phyloP scores from a whole-genome alignment of 768 basidiomycete species.

The Phaeotremella skinneri region DNA sequence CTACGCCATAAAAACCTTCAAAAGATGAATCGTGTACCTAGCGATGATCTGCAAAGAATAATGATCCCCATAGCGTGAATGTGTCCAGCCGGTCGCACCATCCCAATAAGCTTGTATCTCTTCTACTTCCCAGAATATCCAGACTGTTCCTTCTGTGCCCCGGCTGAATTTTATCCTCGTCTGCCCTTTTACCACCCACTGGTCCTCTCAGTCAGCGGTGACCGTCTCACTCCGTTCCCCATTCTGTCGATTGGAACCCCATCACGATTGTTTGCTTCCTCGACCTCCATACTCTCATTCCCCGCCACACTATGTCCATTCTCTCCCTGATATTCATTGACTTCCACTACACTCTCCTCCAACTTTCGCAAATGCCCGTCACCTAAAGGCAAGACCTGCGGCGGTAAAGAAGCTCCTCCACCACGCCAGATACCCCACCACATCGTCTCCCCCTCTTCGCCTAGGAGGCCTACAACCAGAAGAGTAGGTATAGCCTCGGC shows the following conservation, averaged over 20 bases:
- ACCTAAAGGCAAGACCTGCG: slow-evolving; percentile 21
- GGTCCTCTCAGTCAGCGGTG: too few species aligned
- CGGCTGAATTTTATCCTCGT: too few species aligned
- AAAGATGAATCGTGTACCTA: too few species aligned
- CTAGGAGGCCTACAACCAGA: slow-evolving; percentile 39
- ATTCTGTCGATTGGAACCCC: not conserved
- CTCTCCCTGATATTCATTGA: not conserved
- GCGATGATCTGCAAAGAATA: too few species aligned
- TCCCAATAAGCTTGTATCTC: too few species aligned
- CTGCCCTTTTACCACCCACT: too few species aligned
- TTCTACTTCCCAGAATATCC: too few species aligned
- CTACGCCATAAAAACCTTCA: too few species aligned
- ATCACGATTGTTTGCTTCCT: not conserved
- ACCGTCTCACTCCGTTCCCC: not conserved
- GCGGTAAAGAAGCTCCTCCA: not conserved
- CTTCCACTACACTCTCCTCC: slow-evolving; percentile 16
- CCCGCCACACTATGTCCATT: not conserved
- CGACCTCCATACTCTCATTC: not conserved
- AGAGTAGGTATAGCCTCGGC: slow-evolving; percentile 24
- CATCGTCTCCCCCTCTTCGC: slow-evolving; percentile 41
- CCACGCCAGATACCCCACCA: slow-evolving; percentile 49
- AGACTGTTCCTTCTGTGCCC: too few species aligned
- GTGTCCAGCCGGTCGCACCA: too few species aligned
- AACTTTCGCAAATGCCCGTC: slow-evolving; percentile 36
- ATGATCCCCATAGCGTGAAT: too few species aligned